A percentile compares a stretch with the other conserved stretches of the same genome.
Conservation (phyloP, 768 basidiomycete genomes). For the Kwoniella botswanensis region DNA sequence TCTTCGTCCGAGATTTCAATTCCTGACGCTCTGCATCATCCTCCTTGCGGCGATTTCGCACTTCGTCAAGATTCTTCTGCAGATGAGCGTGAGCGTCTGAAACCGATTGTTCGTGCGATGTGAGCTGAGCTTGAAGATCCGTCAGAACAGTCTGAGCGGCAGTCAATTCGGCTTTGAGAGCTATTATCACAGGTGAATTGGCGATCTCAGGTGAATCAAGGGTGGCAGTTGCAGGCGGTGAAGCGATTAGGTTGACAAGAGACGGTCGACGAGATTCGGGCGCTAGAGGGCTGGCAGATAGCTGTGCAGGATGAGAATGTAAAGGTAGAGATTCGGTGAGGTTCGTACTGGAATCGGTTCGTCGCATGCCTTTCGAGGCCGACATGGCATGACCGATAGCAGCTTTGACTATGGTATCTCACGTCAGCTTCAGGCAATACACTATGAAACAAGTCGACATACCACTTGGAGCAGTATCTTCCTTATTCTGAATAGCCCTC, state of each 20-base stretch:
- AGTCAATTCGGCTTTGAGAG: constrained; percentile 47
- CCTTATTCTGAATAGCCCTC: constrained; percentile 41
- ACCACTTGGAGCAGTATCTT: constrained; percentile 34
- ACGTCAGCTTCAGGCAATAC: constrained; percentile 5
- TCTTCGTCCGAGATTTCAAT: constrained; percentile 79
- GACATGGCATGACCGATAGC: constrained; percentile 20
- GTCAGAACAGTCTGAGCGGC: constrained; percentile 44
- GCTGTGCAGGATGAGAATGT: constrained; percentile 27
- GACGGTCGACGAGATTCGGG: constrained; percentile 48
- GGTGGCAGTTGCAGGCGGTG: constrained; percentile 25
- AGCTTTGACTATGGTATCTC: constrained; percentile 3
- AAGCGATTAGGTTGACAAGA: constrained; percentile 33
- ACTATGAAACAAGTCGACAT: neutral
- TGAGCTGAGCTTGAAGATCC: constrained; percentile 42
- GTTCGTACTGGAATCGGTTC: constrained; percentile 37
- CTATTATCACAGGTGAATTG: constrained; percentile 45
- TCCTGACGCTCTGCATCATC: constrained; percentile 82
- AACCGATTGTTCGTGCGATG: constrained; percentile 46
- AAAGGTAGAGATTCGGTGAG: constrained; percentile 27
- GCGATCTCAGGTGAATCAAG: constrained; percentile 29
- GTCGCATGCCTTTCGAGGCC: constrained; percentile 33
- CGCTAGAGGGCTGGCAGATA: constrained; percentile 25
- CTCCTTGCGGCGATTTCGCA: constrained; percentile 66
- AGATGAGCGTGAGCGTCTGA: constrained; percentile 64
- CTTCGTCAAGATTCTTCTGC: constrained; percentile 74